Base-by-base conservation (phyloP, 768 basidiomycete genomes). In the Suillus bovinus region DNA sequence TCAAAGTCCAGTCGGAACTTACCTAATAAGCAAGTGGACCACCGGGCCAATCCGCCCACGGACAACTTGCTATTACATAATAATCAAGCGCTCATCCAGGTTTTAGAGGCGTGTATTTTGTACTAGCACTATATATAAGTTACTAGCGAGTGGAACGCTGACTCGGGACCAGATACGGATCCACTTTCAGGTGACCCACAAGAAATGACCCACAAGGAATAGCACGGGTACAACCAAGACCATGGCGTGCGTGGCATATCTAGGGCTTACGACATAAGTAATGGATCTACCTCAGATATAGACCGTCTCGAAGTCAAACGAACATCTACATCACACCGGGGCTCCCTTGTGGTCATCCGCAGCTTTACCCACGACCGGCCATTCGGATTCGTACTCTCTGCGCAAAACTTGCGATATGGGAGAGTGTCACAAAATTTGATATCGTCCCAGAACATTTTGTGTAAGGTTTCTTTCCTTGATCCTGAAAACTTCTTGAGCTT, bases 401-500 rank as follows among this genome's bases (percentile, higher is more conserved):
- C 27, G 31, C 68, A 70, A 31, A 70, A 31, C 31, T 31, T 31
- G n/a, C n/a, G n/a, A n/a, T n/a, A 20, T 70, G 68, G 9, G 70
- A 70, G 53, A 70, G 47, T 27, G 47, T 58, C 13, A 57, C 57
- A n/a, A 24, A 49, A 62, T 39, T 27, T 39, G 31, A 62, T 13
- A 3, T 24, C 22, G n/a, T 62, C 13, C 34, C 33, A 6, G 22
- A 62, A 9, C 33, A 46, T 9, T 6, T 50, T 31, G n/a, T 31
- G 34, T 5, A 62, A 29, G 10, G n/a, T 24, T 20, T 46, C 56
- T 22, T 61, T 17, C 20, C 52, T 60, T 13, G 49, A 34, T n/a
- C 61, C 31, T 39, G 29, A 22, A 58, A 38, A 22, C 24, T n/a
- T 22, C 34, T 59, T 9, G 11, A 62, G 39, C 9, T 61, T 56